Evolutionary conservation across 2,329 filamentous ascomycete species (phyloP).

Genomic region (Apiospora rasikravindrae): DNA sequence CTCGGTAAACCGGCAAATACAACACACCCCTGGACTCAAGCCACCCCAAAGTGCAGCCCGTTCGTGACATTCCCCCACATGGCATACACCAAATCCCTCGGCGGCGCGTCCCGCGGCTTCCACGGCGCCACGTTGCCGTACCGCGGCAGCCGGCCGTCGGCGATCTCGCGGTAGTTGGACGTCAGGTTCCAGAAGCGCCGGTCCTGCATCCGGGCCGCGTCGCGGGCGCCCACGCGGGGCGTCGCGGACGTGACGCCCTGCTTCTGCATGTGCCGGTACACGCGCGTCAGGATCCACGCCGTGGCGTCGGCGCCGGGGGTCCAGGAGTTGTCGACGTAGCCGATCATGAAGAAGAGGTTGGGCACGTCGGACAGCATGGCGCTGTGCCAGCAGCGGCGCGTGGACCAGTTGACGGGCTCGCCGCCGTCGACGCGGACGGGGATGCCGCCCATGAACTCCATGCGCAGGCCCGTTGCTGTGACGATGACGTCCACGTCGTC

Average conservation of each 20-base stretch:
- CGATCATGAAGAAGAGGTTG: slow-evolving; percentile 62
- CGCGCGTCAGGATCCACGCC: slow-evolving; percentile 51
- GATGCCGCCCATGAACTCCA: slow-evolving; percentile 60
- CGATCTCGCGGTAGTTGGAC: slow-evolving; percentile 45
- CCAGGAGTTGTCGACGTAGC: slow-evolving; percentile 67
- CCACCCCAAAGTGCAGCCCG: slow-evolving; percentile 29
- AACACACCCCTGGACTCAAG: neutral
- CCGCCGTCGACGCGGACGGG: slow-evolving; percentile 55
- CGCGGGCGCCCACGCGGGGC: slow-evolving; percentile 43
- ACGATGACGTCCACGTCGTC: slow-evolving; percentile 66
- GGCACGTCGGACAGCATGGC: slow-evolving; percentile 68
- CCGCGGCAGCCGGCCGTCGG: slow-evolving; percentile 45
- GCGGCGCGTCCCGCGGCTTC: slow-evolving; percentile 32
- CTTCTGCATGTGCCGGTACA: slow-evolving; percentile 56
- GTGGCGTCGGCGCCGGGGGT: slow-evolving; percentile 65
- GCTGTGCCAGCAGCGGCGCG: slow-evolving; percentile 62
- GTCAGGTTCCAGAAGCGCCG: slow-evolving; percentile 41
- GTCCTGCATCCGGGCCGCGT: neutral
- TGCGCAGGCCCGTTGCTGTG: slow-evolving; percentile 66
- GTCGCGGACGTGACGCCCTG: slow-evolving; percentile 46
- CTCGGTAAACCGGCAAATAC: too few relatives aligned
- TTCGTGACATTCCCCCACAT: slow-evolving; percentile 31
- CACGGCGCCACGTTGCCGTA: slow-evolving; percentile 32
- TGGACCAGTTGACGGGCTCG: slow-evolving; percentile 44
- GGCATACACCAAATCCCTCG: slow-evolving; percentile 30